Conservation (phyloP, 2,329 filamentous ascomycete genomes). For the Pleomassaria siparia region DNA sequence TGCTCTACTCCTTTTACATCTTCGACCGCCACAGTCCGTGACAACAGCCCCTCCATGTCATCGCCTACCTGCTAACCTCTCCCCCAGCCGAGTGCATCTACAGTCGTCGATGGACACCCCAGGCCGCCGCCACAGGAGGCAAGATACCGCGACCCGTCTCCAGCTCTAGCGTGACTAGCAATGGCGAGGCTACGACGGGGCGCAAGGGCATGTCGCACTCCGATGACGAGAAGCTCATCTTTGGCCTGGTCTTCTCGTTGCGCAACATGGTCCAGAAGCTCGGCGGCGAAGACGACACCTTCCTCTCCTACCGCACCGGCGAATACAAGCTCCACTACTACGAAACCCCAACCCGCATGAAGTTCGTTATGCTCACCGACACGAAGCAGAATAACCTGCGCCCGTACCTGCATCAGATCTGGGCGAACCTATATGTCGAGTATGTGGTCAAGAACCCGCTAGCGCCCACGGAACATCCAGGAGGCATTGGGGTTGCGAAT, state of each 20-base stretch:
- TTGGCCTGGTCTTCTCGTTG: slow-evolving; percentile 93
- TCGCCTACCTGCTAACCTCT: slow-evolving; percentile 17
- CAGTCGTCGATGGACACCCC: slow-evolving; percentile 77
- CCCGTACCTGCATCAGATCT: slow-evolving; percentile 95
- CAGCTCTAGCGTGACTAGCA: slow-evolving; percentile 49
- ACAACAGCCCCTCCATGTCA: slow-evolving; percentile 4
- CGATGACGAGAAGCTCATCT: slow-evolving; percentile 95
- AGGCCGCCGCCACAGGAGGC: slow-evolving; percentile 49
- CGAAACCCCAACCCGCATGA: slow-evolving; percentile 93
- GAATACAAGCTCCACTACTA: slow-evolving; percentile 99
- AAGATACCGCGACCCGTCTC: slow-evolving; percentile 54
- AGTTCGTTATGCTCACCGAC: slow-evolving; percentile 96
- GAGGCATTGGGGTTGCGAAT: slow-evolving; percentile 64
- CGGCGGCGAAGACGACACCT: slow-evolving; percentile 86
- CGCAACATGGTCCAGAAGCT: slow-evolving; percentile 97
- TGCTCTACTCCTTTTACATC: slow-evolving; percentile 97
- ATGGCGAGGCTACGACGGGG: slow-evolving; percentile 37
- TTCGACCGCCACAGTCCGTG: slow-evolving; percentile 93
- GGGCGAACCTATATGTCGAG: slow-evolving; percentile 97
- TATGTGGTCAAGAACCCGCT: slow-evolving; percentile 72
- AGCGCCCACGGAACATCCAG: slow-evolving; percentile 62
- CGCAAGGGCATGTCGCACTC: slow-evolving; percentile 56
- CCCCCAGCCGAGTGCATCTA: slow-evolving; percentile 91
- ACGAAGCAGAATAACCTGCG: slow-evolving; percentile 86
- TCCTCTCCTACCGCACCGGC: slow-evolving; percentile 88